Percentiles rank a stretch among this genome's conserved stretches.
Conservation (phyloP, 805 yeast genomes). For the Wickerhamiella azymoides region DNA sequence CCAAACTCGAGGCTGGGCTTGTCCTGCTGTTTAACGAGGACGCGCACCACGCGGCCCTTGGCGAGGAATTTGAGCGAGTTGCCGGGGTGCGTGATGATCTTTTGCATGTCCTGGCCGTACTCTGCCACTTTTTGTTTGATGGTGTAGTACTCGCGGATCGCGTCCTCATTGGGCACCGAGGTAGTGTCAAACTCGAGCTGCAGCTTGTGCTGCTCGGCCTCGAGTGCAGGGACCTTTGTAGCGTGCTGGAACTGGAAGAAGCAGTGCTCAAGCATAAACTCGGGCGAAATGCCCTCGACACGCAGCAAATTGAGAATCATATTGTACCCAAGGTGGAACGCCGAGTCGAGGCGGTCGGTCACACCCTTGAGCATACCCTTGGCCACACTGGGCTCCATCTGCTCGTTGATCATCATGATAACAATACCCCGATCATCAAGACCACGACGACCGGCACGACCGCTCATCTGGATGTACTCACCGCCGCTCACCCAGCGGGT, state of each 20-base stretch:
- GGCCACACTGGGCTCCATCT: conserved; percentile 98
- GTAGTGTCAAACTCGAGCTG: conserved; percentile 36
- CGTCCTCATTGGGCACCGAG: conserved; percentile 56
- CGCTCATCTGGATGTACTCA: conserved; percentile 98
- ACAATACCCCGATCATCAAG: conserved; percentile 98
- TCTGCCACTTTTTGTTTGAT: conserved; percentile 53
- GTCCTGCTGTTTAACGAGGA: conserved; percentile 31
- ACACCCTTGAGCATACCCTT: conserved; percentile 99
- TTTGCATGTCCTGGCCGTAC: conserved; percentile 64
- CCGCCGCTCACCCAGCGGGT: conserved; percentile 99
- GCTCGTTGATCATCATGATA: conserved; percentile 97
- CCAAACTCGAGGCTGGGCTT: conserved; percentile 52
- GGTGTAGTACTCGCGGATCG: conserved; percentile 72
- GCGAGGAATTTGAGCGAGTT: conserved; percentile 72
- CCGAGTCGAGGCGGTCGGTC: conserved; percentile 93
- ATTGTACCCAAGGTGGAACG: conserved; percentile 93
- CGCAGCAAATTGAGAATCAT: conserved; percentile 92
- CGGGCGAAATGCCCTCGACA: conserved; percentile 97
- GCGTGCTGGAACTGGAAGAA: conserved; percentile 93
- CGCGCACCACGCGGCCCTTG: conserved; percentile 71
- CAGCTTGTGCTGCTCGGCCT: conserved; percentile 44
- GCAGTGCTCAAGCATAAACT: conserved; percentile 87
- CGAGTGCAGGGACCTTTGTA: conserved; percentile 76
- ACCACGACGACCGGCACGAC: conserved; percentile 99
- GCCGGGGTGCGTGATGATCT: conserved; percentile 83